These are phyloP conservation scores for Colletotrichum sp. DNA, from an alignment of 2,329 filamentous ascomycete species.

Conservation along the genomic window DNA sequence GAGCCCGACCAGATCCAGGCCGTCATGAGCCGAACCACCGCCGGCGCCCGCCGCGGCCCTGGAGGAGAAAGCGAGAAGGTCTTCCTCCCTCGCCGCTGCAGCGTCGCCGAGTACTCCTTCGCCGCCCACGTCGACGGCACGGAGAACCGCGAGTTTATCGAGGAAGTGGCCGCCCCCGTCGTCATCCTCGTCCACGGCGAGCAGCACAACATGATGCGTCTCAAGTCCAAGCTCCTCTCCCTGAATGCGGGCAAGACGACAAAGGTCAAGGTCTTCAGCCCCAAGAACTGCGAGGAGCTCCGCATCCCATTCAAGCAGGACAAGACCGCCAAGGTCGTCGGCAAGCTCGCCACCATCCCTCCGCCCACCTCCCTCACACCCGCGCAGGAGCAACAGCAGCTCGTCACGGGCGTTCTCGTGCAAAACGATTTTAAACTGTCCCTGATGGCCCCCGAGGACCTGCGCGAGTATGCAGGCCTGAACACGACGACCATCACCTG, in stretches of 20 bases:
- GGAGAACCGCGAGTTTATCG: conserved; percentile 96
- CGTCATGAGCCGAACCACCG: conserved; percentile 80
- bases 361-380: conserved; percentile 58
- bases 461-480: conserved; percentile 95
- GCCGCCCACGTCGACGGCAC: conserved; percentile 96
- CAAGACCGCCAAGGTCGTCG: conserved; percentile 95
- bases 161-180: conserved; percentile 88
- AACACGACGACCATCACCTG: conserved; percentile 95
- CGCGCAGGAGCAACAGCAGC: conserved; percentile 40
- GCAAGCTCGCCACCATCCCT: conserved; percentile 83
- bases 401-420: conserved; percentile 90
- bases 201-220: conserved; percentile 95
- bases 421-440: conserved; percentile 98
- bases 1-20: conserved; percentile 95
- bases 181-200: conserved; percentile 98
- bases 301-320: conserved; percentile 95
- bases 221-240: conserved; percentile 94
- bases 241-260: conserved; percentile 81
- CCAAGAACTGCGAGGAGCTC: conserved; percentile 93
- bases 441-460: conserved; percentile 94
- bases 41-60: conserved; percentile 66
- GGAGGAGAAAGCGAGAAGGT: conserved; percentile 81
- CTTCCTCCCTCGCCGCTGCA: conserved; percentile 91
- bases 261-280: conserved; percentile 92
- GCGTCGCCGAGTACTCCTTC: conserved; percentile 92